These are phyloP conservation scores for Nannochloropsis gaditana DNA, from an alignment of 108 stramenopile species.

Conservation along the genomic window DNA sequence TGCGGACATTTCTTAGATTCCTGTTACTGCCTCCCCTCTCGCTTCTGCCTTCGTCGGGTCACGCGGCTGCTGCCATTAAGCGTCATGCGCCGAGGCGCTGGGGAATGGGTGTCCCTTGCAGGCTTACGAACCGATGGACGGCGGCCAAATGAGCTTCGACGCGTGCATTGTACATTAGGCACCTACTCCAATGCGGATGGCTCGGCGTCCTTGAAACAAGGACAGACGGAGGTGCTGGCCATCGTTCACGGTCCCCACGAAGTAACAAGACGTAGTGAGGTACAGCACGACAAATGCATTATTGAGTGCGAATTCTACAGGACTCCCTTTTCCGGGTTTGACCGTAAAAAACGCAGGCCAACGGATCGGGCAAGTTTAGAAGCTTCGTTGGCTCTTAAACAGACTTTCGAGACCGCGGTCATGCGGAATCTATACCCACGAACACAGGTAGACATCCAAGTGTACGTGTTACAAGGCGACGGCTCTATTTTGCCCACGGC, in stretches of 20 bases:
- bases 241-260: conserved; percentile 54
- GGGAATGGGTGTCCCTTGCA: conserved; percentile 27
- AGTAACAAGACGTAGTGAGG: conserved; percentile 40
- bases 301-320: conserved; percentile 44
- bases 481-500: conserved; percentile 40
- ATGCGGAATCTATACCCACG: conserved; percentile 49
- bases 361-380: conserved; percentile 32
- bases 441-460: conserved; percentile 32
- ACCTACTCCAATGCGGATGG: conserved; percentile 49
- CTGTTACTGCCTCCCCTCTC: no score
- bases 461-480: conserved; percentile 44
- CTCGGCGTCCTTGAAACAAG: conserved; percentile 54
- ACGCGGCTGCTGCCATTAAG: no score
- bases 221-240: conserved; percentile 55
- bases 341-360: conserved; percentile 38
- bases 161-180: conserved; percentile 45
- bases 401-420: conserved; percentile 41
- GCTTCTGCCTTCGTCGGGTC: no score
- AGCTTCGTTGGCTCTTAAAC: conserved; percentile 24
- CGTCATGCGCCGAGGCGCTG: background rate
- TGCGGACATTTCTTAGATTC: no score
- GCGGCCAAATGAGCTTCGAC: conserved; percentile 42
- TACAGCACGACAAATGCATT: conserved; percentile 30
- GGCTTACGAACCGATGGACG: conserved; percentile 55
- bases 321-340: conserved; percentile 47